Percentiles rank a stretch among this genome's conserved stretches.
Evolutionary conservation across 306 rosid species (phyloP).

Genomic region (Mimosa pudica): DNA sequence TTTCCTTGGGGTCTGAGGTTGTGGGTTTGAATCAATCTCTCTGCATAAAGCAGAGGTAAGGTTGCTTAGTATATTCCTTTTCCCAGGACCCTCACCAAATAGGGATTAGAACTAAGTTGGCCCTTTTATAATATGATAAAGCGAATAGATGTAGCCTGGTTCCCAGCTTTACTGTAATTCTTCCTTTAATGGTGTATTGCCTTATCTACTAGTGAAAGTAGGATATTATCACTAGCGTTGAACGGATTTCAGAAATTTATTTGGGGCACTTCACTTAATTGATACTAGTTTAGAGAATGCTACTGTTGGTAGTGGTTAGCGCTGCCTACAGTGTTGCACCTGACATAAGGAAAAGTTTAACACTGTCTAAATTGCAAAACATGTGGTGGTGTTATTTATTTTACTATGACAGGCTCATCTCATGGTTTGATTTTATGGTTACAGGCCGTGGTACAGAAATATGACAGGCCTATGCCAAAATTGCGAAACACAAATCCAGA

Average conservation of each 20-base stretch:
- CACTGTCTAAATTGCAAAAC: conserved; percentile 9
- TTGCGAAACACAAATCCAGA: conserved; percentile 69
- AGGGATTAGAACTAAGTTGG: too few species aligned
- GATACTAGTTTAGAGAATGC: conserved; percentile 1
- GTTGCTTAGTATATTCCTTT: too few species aligned
- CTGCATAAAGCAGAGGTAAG: too few species aligned
- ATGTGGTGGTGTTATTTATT: conserved; percentile 7
- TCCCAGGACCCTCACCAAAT: too few species aligned
- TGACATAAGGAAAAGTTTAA: background rate
- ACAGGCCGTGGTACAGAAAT: conserved; percentile 84
- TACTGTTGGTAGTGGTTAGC: background rate
- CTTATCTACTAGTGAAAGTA: conserved; percentile 6
- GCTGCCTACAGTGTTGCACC: conserved; percentile 5
- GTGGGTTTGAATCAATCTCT: too few species aligned
- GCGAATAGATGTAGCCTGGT: background rate
- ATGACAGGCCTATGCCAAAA: conserved; percentile 76
- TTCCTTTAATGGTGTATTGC: conserved; percentile 1
- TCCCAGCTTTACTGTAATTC: background rate
- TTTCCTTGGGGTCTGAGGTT: too few species aligned
- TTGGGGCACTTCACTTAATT: background rate
- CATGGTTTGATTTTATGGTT: conserved; percentile 6
- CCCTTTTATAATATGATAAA: too few species aligned
- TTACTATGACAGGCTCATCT: conserved; percentile 10
- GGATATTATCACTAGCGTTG: background rate
- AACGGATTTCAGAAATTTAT: conserved; percentile 20